These are phyloP conservation scores for Rubia tinctorum DNA, from an alignment of 305 asterid genomes.

Conservation along the genomic window DNA sequence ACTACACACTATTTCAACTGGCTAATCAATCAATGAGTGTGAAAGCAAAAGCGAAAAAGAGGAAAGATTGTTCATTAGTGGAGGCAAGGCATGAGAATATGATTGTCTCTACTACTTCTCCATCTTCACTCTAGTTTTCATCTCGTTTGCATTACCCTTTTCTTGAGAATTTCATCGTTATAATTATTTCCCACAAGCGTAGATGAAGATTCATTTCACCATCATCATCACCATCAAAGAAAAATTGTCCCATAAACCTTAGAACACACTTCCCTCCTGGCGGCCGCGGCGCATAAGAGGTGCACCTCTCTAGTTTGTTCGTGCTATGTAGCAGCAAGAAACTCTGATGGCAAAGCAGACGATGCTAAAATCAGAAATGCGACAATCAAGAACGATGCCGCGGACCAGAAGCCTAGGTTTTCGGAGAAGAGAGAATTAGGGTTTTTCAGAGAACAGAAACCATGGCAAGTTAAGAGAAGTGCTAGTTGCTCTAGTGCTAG, in stretches of 20 bases:
- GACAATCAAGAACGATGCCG: background rate
- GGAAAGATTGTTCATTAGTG: conserved; percentile 32
- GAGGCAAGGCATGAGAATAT: conserved; percentile 40
- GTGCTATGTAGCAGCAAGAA: conserved; percentile 55
- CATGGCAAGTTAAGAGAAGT: conserved; percentile 1
- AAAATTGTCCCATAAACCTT: too few relatives aligned
- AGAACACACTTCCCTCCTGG: conserved; percentile 29
- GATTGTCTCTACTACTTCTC: conserved; percentile 26
- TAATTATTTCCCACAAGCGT: conserved; percentile 7
- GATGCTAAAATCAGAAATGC: conserved; percentile 20
- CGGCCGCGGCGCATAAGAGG: conserved; percentile 40
- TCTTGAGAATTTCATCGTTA: background rate
- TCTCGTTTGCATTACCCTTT: background rate
- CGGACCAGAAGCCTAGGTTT: background rate
- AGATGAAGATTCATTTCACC: conserved; percentile 2
- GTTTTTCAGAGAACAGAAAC: background rate
- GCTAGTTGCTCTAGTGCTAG: background rate
- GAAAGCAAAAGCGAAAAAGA: conserved; percentile 27
- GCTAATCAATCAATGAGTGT: conserved; percentile 34
- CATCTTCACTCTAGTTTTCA: conserved; percentile 6
- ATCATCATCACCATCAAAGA: background rate
- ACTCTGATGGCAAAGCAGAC: conserved; percentile 44
- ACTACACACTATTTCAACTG: conserved; percentile 14
- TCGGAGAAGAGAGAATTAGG: conserved; percentile 15
- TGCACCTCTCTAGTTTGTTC: conserved; percentile 62